phyloP scores from a whole-genome alignment of 2,329 filamentous ascomycete genomes.

The Thermomyces lanuginosus region DNA sequence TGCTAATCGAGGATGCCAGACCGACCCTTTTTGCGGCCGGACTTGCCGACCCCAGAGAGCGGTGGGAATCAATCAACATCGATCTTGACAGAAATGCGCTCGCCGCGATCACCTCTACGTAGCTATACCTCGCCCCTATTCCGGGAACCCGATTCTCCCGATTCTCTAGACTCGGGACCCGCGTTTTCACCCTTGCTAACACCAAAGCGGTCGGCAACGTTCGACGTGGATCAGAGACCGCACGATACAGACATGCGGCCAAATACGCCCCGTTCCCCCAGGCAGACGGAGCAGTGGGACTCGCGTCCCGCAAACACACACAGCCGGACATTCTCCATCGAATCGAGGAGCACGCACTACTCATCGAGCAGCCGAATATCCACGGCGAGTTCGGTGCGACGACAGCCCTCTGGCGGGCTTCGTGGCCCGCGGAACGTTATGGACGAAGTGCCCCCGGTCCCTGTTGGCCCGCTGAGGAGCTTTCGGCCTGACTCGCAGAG shows the following conservation, averaged over 20 bases:
- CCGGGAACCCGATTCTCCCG: too few species aligned
- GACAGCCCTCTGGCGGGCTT: constrained; percentile 19
- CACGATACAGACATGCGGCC: too few species aligned
- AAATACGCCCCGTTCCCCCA: constrained; percentile 3
- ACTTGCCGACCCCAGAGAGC: too few species aligned
- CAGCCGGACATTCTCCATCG: constrained; percentile 14
- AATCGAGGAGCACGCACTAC: constrained; percentile 24
- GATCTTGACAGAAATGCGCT: too few species aligned
- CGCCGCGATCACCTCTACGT: too few species aligned
- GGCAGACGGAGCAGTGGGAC: constrained; percentile 2
- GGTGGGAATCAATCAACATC: too few species aligned
- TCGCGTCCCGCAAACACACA: constrained; percentile 5
- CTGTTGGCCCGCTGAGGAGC: constrained; percentile 12
- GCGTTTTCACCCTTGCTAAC: too few species aligned
- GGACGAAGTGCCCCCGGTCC: constrained; percentile 20
- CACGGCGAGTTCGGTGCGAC: constrained; percentile 14
- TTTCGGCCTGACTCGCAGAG: constrained; percentile 10
- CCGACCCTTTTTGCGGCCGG: constrained; percentile 32
- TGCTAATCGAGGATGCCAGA: constrained; percentile 1
- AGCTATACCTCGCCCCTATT: too few species aligned
- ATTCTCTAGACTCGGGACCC: too few species aligned
- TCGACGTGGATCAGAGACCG: too few species aligned
- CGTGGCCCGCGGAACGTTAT: constrained; percentile 14
- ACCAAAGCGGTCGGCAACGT: too few species aligned
- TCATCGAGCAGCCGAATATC: constrained; percentile 24